Percentiles rank a stretch among this genome's conserved stretches.
phyloP scores from a whole-genome alignment of 345 rosid genomes.

The Sisymbrium altissimum region DNA sequence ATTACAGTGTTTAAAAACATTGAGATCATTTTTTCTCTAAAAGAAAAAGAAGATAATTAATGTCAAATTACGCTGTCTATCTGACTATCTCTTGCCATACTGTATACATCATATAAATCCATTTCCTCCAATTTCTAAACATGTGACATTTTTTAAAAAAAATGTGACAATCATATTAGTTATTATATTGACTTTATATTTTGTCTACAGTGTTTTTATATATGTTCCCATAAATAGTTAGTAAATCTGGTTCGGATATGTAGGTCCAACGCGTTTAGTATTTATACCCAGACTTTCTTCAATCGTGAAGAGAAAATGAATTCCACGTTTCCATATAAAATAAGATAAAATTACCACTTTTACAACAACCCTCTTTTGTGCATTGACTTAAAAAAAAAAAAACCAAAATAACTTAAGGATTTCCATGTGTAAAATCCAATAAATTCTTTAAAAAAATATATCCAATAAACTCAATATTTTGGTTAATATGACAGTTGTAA shows the following conservation, averaged over 20 bases:
- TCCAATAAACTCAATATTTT: background rate
- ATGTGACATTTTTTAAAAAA: background rate
- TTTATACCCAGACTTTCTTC: background rate
- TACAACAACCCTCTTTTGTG: background rate
- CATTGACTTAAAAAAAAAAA: background rate
- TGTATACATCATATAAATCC: background rate
- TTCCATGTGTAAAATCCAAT: background rate
- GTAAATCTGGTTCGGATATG: conserved; percentile 14
- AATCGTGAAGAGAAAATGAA: background rate
- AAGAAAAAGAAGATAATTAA: too few relatives aligned
- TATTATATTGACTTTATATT: conserved; percentile 7
- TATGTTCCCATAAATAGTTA: background rate
- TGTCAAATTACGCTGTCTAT: too few relatives aligned
- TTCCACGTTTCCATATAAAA: conserved; percentile 6
- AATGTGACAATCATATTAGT: background rate
- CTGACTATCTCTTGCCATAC: too few relatives aligned
- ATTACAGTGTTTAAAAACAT: too few relatives aligned
- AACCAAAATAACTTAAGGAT: background rate
- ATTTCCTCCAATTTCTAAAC: background rate
- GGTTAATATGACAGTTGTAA: background rate
- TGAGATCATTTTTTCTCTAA: too few relatives aligned
- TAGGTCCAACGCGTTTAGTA: conserved; percentile 20
- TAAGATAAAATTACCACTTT: background rate
- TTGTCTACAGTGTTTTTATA: background rate
- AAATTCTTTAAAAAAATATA: too few relatives aligned